Conservation (phyloP, 2,329 filamentous ascomycete genomes). For the Elsinoe necatrix region DNA sequence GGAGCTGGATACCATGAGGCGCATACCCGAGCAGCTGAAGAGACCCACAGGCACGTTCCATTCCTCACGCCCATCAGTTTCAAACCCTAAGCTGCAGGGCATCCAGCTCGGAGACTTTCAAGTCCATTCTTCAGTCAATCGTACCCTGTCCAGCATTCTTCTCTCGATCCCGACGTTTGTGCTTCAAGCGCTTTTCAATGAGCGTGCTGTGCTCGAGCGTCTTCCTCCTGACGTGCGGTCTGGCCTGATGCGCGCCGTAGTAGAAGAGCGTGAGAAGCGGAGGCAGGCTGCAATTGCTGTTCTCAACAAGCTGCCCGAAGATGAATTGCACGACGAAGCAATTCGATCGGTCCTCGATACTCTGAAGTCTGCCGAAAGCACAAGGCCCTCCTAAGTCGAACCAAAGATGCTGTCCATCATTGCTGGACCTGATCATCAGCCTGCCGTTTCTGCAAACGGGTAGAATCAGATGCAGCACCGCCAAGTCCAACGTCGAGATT, state of each 20-base stretch:
- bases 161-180: conserved; percentile 10
- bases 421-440: background rate
- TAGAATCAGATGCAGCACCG: background rate
- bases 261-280: conserved; percentile 1
- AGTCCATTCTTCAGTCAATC: conserved; percentile 10
- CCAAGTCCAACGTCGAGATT: background rate
- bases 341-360: background rate
- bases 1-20: background rate
- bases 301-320: background rate
- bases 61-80: conserved; percentile 4
- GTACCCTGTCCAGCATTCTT: conserved; percentile 12
- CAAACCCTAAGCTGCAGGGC: conserved; percentile 10
- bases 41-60: background rate
- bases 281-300: background rate
- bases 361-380: background rate
- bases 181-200: conserved; percentile 6
- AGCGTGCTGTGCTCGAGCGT: conserved; percentile 9
- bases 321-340: background rate
- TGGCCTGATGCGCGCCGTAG: background rate
- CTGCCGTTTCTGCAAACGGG: background rate
- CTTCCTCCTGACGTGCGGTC: background rate
- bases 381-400: background rate
- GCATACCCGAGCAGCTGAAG: background rate
- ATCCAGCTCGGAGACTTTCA: conserved; percentile 13
- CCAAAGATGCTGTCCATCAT: background rate